Evolutionary conservation across 768 basidiomycete genomes (phyloP).

Genomic region (Pisolithus tinctorius): DNA sequence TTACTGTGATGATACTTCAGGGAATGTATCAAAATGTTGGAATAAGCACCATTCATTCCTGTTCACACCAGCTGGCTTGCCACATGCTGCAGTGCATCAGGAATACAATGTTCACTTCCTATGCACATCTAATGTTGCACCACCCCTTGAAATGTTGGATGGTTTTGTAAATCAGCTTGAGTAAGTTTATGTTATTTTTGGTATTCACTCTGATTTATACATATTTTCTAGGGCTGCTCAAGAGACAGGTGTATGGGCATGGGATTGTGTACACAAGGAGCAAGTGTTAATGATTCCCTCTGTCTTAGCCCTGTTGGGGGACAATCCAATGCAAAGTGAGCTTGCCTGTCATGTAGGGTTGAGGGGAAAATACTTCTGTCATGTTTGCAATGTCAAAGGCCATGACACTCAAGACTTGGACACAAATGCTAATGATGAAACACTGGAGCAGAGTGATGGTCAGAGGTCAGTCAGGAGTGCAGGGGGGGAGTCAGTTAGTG

Average conservation of each 20-base stretch:
- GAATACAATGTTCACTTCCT: slow-evolving; percentile 18
- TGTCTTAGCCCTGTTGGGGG: slow-evolving; percentile 16
- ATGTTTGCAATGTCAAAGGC: slow-evolving; percentile 9
- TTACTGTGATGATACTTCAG: slow-evolving; percentile 23
- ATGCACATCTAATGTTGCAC: slow-evolving; percentile 16
- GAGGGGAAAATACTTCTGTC: slow-evolving; percentile 18
- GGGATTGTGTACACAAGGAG: slow-evolving; percentile 11
- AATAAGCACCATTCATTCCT: slow-evolving; percentile 23
- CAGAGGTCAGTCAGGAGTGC: background rate
- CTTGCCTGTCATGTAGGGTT: slow-evolving; percentile 22
- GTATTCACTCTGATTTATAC: background rate
- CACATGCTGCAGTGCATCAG: background rate
- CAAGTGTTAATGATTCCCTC: slow-evolving; percentile 10
- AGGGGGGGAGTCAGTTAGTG: background rate
- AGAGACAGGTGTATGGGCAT: slow-evolving; percentile 13
- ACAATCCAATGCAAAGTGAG: slow-evolving; percentile 10
- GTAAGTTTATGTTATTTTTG: slow-evolving; percentile 7
- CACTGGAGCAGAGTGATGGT: background rate
- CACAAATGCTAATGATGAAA: background rate
- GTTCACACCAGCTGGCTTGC: slow-evolving; percentile 19
- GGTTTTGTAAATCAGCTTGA: slow-evolving; percentile 11
- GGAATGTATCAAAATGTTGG: slow-evolving; percentile 24
- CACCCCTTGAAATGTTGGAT: slow-evolving; percentile 20
- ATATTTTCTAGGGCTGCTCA: slow-evolving; percentile 3
- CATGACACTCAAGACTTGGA: background rate